Evolutionary conservation across 371 early-diverging fungal species (phyloP), one percentile per base, ranked within the genome.

Genomic region (Polyrhizophydium stewartii): DNA sequence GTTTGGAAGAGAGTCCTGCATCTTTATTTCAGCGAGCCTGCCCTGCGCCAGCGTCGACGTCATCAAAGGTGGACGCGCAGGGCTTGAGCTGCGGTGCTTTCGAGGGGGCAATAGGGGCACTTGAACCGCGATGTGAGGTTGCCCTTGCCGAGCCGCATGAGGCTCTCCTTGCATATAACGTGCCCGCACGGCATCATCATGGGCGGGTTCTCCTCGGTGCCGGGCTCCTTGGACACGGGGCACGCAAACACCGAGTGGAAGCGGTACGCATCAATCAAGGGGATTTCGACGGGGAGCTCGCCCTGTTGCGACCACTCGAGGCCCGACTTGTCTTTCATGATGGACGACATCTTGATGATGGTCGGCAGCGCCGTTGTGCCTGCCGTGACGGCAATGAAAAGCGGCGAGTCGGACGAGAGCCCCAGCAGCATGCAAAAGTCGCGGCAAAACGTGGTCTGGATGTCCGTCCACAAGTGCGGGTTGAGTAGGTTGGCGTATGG

Each of bases 111-210:
- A 70, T 98, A 98, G 13, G 97, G 97, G 71, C 98, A 98, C 71
- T 98, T 98, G 78, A 96, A 91, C 35, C 85, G 75, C 22, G 76
- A 61, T 32, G 78, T 78, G 52, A 74, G 56, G 62, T 77, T 78
- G 16, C 84, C 87, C 72, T 85, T 85, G 41, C 89, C 81, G n/a
- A 98, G 81, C 56, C 91, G 83, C 3, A 74, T 82, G 63, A 98
- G 74, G 64, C 90, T 89, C 63, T 94, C 97, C 68, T 89, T 85
- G 74, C 92, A 92, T 35, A 99, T 86, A 0, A 97, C 96, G 74
- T 99, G 99, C 3, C 98, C 97, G 75, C 99, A 99, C 3, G 85
- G 82, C 89, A 99, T 85, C 91, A 94, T 91, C 92, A 96, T 96
- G 0, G 99, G 99, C 37, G 97, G 97, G 64, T 99, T 99, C 7